phyloP scores from a whole-genome alignment of 768 basidiomycete species.

The Mycena haematopus region DNA sequence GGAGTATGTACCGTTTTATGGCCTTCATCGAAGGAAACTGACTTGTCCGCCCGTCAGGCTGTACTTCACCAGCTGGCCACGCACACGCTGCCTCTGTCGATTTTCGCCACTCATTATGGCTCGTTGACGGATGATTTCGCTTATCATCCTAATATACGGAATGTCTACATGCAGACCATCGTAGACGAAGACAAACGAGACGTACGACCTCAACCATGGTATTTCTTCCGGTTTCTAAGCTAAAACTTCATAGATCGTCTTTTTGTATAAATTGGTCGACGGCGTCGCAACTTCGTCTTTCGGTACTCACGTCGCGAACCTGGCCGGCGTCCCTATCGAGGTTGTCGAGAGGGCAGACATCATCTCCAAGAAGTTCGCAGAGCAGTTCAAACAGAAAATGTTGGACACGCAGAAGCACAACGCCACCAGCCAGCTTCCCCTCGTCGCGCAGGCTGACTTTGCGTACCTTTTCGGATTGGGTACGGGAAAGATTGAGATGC shows the following conservation, averaged over 20 bases:
- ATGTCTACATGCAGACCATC: conserved; percentile 95
- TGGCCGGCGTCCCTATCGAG: conserved; percentile 87
- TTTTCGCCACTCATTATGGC: conserved; percentile 98
- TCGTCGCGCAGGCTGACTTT: conserved; percentile 90
- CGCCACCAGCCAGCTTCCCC: conserved; percentile 67
- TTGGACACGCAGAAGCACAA: conserved; percentile 64
- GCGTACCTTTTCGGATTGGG: conserved; percentile 74
- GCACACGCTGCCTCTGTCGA: conserved; percentile 87
- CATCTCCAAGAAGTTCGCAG: conserved; percentile 86
- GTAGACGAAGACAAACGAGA: conserved; percentile 93
- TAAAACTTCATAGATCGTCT: conserved; percentile 69
- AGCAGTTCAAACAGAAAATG: conserved; percentile 84
- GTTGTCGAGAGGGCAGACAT: conserved; percentile 90
- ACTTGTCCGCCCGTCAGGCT: conserved; percentile 53
- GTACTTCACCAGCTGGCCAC: conserved; percentile 95
- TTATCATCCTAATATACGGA: conserved; percentile 90
- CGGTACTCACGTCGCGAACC: conserved; percentile 92
- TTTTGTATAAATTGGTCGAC: conserved; percentile 92
- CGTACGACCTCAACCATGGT: conserved; percentile 47
- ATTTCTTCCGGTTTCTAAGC: background rate
- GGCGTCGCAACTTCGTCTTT: conserved; percentile 90
- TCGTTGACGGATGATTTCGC: conserved; percentile 93
- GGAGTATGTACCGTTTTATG: conserved; percentile 54
- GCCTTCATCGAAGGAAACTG: background rate
- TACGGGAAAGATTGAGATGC: conserved; percentile 56